Conservation (phyloP, 257 asterid species). For the Petunia secreta region DNA sequence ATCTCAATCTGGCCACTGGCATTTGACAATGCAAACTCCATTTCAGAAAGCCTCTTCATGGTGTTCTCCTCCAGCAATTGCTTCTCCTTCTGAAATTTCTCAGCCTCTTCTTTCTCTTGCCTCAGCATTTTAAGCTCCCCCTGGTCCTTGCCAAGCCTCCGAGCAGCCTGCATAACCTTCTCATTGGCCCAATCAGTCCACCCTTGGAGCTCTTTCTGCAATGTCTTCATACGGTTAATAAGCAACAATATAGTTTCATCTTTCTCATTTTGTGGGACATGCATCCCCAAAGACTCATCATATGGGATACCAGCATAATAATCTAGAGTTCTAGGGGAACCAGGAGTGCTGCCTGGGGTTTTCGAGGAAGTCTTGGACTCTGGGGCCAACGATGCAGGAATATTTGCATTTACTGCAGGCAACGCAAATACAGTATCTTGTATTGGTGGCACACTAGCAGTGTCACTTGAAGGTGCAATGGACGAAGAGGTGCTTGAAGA, state of each 20-base stretch:
- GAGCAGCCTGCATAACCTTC: conserved; percentile 67
- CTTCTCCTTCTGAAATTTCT: conserved; percentile 55
- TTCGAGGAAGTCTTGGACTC: conserved; percentile 33
- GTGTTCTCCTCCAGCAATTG: conserved; percentile 53
- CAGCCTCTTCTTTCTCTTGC: conserved; percentile 59
- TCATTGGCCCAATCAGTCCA: conserved; percentile 64
- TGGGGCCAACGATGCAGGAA: conserved; percentile 31
- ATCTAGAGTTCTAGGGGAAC: conserved; percentile 40
- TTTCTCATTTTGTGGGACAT: conserved; percentile 52
- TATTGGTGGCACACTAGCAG: conserved; percentile 21
- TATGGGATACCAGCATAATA: conserved; percentile 55
- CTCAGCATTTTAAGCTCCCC: conserved; percentile 58
- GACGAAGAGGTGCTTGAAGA: conserved; percentile 37
- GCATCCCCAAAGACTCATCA: conserved; percentile 50
- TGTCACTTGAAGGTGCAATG: conserved; percentile 27
- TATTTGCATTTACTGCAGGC: conserved; percentile 43
- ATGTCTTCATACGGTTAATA: conserved; percentile 43
- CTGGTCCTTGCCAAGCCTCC: conserved; percentile 56
- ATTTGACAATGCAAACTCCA: conserved; percentile 52
- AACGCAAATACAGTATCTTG: conserved; percentile 44
- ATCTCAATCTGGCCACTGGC: conserved; percentile 46
- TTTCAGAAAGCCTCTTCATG: conserved; percentile 54
- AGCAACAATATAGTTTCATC: conserved; percentile 54
- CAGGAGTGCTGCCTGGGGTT: conserved; percentile 26
- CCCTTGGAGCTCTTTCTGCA: conserved; percentile 51